A percentile compares a stretch with the other conserved stretches of the same genome.
phyloP scores from a whole-genome alignment of 495 filamentous ascomycete genomes.

The Penicillium egyptiacum region DNA sequence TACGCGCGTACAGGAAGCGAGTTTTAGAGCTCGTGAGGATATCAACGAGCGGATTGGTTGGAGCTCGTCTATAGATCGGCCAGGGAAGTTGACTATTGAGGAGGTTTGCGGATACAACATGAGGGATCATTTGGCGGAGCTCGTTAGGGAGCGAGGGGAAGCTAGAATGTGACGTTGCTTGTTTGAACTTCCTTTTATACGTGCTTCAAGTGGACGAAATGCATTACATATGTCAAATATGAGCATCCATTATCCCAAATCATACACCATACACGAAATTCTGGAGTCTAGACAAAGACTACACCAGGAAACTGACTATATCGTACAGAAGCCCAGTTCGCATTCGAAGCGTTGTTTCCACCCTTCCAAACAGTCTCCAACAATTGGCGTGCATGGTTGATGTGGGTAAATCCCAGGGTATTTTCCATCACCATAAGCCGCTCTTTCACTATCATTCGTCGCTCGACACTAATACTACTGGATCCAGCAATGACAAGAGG shows the following conservation, averaged over 20 bases:
- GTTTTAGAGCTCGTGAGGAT: constrained; percentile 29
- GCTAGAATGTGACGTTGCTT: not conserved
- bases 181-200: no score
- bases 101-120: constrained; percentile 34
- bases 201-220: no score
- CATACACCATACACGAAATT: no score
- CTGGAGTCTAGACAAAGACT: constrained; percentile 23
- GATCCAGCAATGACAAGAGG: constrained; percentile 33
- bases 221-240: no score
- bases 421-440: constrained; percentile 35
- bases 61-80: constrained; percentile 21
- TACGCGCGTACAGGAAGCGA: constrained; percentile 41
- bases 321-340: constrained; percentile 31
- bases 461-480: constrained; percentile 23
- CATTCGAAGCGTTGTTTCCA: constrained; percentile 1
- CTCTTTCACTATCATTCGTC: constrained; percentile 32
- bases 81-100: constrained; percentile 34
- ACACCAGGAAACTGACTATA: constrained; percentile 32
- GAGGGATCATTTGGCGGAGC: constrained; percentile 20
- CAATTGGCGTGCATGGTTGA: constrained; percentile 25
- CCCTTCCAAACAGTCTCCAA: constrained; percentile 27
- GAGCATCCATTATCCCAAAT: no score
- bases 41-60: constrained; percentile 34
- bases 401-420: constrained; percentile 32
- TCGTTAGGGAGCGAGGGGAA: constrained; percentile 8